Evolutionary conservation across 2,329 filamentous ascomycete genomes (phyloP), one percentile per base, ranked within the genome.

Genomic region (Trichoderma sp.): DNA sequence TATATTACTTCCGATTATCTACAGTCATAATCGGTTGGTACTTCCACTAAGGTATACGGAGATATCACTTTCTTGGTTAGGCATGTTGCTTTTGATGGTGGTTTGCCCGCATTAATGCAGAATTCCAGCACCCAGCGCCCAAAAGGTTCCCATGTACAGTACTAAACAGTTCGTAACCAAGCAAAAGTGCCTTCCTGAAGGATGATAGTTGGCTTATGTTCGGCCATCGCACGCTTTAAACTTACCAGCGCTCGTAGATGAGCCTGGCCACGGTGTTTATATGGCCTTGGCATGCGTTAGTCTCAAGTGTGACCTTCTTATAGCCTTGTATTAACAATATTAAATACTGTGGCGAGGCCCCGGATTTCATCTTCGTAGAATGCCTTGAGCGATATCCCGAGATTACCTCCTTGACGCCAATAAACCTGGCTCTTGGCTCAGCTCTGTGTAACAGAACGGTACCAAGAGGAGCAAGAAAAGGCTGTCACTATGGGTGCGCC

Each of bases 131-230:
- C 54, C 32, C 24, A 52, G 32, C 30, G 11, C 60, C 34, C 39
- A 39, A 64, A 63, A 64, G 54, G 60, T 64, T 64, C 60, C 60
- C 21, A 54, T 28, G 30, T 49, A 28, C 46, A 16, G 54, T 54
- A 49, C 32, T 49, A 49, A 64, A 64, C 32, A 28, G 26, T 16
- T 21, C 24, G 16, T 26, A 14, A 39, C 18, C 28, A 64, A n/a
- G 54, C 60, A 64, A 64, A 64, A 49, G 60, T 64, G 60, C 60
- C 60, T 64, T 24, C 60, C 46, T 28, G 51, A 64, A 64, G 60
- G 46, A 34, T 7, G 49, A 54, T 64, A 54, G 37, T 52, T 54
- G 21, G 32, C 8, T 54, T 11, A 3, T 52, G 49, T 24, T 34
- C 59, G 39, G 43, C 24, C 60, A 18, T 16, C 49, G 24, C 39